Evolutionary conservation across 306 rosid genomes (phyloP), one percentile per base, ranked within the genome.

Genomic region (Fragaria nilgerrensis): DNA sequence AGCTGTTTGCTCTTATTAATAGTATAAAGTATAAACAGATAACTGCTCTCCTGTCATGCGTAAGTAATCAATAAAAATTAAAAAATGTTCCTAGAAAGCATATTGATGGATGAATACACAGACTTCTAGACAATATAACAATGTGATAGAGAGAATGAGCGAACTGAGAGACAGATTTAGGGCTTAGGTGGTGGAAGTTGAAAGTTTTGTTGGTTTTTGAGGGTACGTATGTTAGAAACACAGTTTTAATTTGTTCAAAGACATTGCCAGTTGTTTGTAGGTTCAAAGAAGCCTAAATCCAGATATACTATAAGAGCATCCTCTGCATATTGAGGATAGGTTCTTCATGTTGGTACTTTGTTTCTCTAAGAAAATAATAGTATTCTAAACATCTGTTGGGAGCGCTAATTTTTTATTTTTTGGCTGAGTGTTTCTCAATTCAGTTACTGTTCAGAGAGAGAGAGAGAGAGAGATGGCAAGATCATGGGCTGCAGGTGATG

Each of bases 391-490:
- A 53, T 53, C 25, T 20, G 23, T 23, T 53, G 7, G 27, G 12
- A 53, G 27, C 59, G 15, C 53, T 48, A 4, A 32, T 2, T 32
- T 32, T 11, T 44, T 9, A 4, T 48, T 48, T 48, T 48, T 14
- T 3, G 17, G 19, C 19, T 0, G 52, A 48, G 52, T 1, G 47
- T 48, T 48, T 48, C 13, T 48, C 52, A 48, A 47, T 47, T 47
- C 50, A 47, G 50, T 47, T 5, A 47, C 17, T 47, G 50, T 47
- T 47, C 4, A 47, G 61, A n/a, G 62, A 56, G 63, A 56, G 63
- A 22, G 63, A 9, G 8, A 16, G 2, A 44, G 36, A 68, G 50
- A 68, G 14, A 86, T 87, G 97, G 76, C 80, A 25, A 87, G 84
- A 64, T 56, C 63, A 22, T n/a, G 50, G 76, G 12, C 67, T 48